Evolutionary conservation across 805 yeast species (phyloP), one percentile per base, ranked within the genome.

Genomic region (Starmera caribaea): DNA sequence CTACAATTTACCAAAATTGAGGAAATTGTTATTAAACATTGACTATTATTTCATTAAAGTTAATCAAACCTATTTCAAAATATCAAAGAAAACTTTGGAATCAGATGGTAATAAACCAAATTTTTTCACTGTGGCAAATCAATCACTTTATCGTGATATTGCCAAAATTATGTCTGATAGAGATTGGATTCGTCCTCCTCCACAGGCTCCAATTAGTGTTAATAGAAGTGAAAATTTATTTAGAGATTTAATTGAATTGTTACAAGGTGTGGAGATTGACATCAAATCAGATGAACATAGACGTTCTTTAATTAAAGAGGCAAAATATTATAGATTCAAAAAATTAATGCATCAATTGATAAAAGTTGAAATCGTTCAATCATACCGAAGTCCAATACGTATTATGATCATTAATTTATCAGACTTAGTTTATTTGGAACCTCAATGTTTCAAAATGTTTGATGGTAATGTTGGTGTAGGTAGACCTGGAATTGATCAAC

Each of bases 71-170:
- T 61, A 74, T 27, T 81, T 87, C 57, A 71, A 69, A 45, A 61
- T 88, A 3, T 72, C 88, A 1, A 70, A 71, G 42, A 63, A 63
- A 13, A 46, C 86, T 8, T 62, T 89, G 36, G 50, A 58, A 5
- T 55, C 65, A 3, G 68, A 75, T 3, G 96, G 95, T 0, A 87
- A 89, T 54, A 55, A 62, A 35, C 94, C 90, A 10, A 88, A 88
- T 58, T 87, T 69, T 57, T 84, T 88, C 61, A 71, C 81, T 10
- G 62, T 86, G 30, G 72, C 82, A 3, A 70, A 68, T 49, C 72
- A 74, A 29, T 63, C 76, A 1, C 55, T 79, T 16, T 64, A 75
- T 42, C 55, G 63, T 3, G 79, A 77, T 43, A 71, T 77, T 10
- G 66, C 71, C 17, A 63, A 65, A 15, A 47, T 65, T 10, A 59